phyloP scores from a whole-genome alignment of 1,284 basidiomycete species.

The Hemileia vastatrix region DNA sequence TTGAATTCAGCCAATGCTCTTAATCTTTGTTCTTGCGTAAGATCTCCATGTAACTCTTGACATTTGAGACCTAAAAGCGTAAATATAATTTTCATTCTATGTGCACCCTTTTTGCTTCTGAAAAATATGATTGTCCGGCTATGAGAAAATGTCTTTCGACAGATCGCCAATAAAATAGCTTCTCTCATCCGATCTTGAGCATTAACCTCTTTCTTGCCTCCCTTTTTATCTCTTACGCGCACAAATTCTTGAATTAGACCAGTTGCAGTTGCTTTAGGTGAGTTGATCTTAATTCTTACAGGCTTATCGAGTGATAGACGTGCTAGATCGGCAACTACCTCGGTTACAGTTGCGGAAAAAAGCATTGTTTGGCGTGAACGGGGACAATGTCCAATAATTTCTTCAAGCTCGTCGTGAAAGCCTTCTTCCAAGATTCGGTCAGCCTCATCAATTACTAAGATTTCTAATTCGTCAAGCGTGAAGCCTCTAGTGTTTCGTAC shows the following conservation, averaged over 20 bases:
- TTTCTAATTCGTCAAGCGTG: slow-evolving; percentile 81
- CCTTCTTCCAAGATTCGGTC: slow-evolving; percentile 97
- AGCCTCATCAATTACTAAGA: slow-evolving; percentile 91
- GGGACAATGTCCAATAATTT: slow-evolving; percentile 86
- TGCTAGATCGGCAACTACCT: slow-evolving; percentile 85
- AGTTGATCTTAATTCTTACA: slow-evolving; percentile 88
- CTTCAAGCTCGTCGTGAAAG: slow-evolving; percentile 86
- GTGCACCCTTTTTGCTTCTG: slow-evolving; percentile 88
- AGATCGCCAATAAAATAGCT: slow-evolving; percentile 70
- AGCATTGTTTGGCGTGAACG: slow-evolving; percentile 88
- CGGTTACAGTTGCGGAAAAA: slow-evolving; percentile 97
- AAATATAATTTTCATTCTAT: slow-evolving; percentile 91
- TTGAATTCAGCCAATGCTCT: slow-evolving; percentile 76
- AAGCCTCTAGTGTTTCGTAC: slow-evolving; percentile 91
- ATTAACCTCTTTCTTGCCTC: slow-evolving; percentile 51
- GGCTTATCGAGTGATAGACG: slow-evolving; percentile 83
- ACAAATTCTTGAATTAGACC: slow-evolving; percentile 90
- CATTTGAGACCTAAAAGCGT: slow-evolving; percentile 75
- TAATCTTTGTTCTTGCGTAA: slow-evolving; percentile 88
- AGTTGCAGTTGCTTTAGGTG: slow-evolving; percentile 74
- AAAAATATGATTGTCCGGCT: slow-evolving; percentile 82
- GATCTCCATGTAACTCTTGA: slow-evolving; percentile 85
- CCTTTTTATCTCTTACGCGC: slow-evolving; percentile 38
- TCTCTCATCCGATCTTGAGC: slow-evolving; percentile 88
- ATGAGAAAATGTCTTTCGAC: slow-evolving; percentile 76